phyloP scores from a whole-genome alignment of 176 grass and related monocot genomes.

The Themeda triandra region DNA sequence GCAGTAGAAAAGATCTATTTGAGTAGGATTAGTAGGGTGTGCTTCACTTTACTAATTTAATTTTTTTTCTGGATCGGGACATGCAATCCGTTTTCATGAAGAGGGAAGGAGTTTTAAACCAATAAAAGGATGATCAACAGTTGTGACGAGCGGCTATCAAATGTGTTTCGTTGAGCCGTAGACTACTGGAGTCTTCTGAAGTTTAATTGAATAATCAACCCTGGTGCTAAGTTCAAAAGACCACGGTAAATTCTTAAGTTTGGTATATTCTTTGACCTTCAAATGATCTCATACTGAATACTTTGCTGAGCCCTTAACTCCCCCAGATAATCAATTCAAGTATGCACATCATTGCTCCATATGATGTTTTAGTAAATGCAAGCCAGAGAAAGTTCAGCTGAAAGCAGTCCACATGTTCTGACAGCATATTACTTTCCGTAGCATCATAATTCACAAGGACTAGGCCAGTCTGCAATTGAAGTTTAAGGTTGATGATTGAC shows the following conservation, averaged over 20 bases:
- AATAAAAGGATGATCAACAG: too few species aligned
- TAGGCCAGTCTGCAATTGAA: neutral
- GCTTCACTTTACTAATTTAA: neutral
- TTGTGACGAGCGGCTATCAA: too few species aligned
- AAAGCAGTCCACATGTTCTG: slow-evolving; percentile 5
- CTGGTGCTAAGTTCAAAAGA: neutral
- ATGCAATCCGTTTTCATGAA: too few species aligned
- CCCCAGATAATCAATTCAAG: neutral
- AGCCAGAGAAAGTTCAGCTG: neutral
- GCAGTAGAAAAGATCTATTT: neutral
- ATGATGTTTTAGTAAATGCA: neutral
- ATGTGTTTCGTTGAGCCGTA: too few species aligned
- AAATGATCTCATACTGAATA: neutral
- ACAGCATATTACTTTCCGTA: neutral
- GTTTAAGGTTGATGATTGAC: neutral
- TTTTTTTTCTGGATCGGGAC: too few species aligned
- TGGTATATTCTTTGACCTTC: neutral
- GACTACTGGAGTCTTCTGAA: too few species aligned
- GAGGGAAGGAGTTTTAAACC: too few species aligned
- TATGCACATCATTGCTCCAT: neutral
- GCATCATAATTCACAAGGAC: neutral
- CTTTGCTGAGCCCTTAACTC: neutral
- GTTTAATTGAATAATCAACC: neutral
- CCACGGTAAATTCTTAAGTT: neutral
- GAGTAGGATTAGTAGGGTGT: neutral